phyloP scores from a whole-genome alignment of 139 green algal genomes.

The Tetradesmus obliquus region DNA sequence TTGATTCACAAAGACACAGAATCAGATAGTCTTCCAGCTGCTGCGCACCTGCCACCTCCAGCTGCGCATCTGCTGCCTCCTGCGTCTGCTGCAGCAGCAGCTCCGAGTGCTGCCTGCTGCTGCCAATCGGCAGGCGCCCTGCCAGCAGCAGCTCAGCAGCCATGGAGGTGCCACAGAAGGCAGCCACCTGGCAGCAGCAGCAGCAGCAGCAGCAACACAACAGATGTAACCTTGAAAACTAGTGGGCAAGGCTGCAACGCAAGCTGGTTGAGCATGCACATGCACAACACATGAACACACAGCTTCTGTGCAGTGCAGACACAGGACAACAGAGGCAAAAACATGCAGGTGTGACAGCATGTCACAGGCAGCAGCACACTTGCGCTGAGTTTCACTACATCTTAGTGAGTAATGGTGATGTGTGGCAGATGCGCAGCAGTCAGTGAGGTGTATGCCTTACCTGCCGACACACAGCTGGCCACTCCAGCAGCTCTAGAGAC shows the following conservation, averaged over 20 bases:
- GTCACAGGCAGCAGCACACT: no score
- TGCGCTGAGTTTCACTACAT: no score
- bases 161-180: slow-evolving; percentile 76
- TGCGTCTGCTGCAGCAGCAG: slow-evolving; percentile 78
- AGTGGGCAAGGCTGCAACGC: not conserved
- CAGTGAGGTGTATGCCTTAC: not conserved
- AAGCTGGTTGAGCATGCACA: not conserved
- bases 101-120: slow-evolving; percentile 64
- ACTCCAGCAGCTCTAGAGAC: slow-evolving; percentile 77
- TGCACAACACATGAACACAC: not conserved
- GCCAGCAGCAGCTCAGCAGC: slow-evolving; percentile 62
- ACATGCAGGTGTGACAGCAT: no score
- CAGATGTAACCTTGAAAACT: not conserved
- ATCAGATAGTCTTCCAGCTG: not conserved
- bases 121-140: slow-evolving; percentile 59
- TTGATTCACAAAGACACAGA: no score
- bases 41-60: slow-evolving; percentile 44
- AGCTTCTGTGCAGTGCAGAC: no score
- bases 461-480: slow-evolving; percentile 72
- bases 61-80: slow-evolving; percentile 63
- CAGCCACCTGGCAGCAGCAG: slow-evolving; percentile 70
- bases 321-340: no score
- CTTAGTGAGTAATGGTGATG: no score
- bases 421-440: not conserved
- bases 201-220: not conserved